A percentile compares a stretch with the other conserved stretches of the same genome.
Conservation (phyloP, 2,329 filamentous ascomycete genomes). For the Microdochium trichocladiopsis region DNA sequence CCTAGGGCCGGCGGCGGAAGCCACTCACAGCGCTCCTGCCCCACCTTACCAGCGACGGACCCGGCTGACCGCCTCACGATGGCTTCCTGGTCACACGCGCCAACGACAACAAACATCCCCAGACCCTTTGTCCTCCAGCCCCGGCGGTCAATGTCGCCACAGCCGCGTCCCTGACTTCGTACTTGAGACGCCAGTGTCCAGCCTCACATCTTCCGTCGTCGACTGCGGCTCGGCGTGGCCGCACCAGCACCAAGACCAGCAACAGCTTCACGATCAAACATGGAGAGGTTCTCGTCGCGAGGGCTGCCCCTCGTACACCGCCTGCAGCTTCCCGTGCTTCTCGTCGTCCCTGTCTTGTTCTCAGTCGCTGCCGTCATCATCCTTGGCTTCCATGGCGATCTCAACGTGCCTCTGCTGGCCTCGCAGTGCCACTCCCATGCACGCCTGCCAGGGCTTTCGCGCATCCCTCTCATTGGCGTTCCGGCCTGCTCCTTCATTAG, state of each 20-base stretch:
- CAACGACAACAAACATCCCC: background rate
- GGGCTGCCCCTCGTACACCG: conserved; percentile 40
- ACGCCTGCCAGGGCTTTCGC: conserved; percentile 34
- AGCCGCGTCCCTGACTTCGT: background rate
- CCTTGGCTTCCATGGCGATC: conserved; percentile 39
- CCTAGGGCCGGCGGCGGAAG: background rate
- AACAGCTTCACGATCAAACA: background rate
- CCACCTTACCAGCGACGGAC: background rate
- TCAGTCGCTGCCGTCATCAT: conserved; percentile 18
- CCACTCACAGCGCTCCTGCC: background rate
- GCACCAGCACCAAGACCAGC: background rate
- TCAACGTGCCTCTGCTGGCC: conserved; percentile 44
- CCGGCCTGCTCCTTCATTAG: conserved; percentile 41
- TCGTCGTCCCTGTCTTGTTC: conserved; percentile 14
- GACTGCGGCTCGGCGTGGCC: background rate
- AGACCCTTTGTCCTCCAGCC: background rate
- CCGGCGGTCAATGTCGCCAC: background rate
- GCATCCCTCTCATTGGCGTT: conserved; percentile 35
- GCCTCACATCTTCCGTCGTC: background rate
- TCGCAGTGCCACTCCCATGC: conserved; percentile 44
- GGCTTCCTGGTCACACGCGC: background rate
- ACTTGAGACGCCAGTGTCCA: background rate
- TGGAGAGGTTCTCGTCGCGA: conserved; percentile 6
- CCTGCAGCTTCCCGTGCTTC: conserved; percentile 37
- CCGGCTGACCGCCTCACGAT: background rate